Evolutionary conservation across 768 basidiomycete species (phyloP).

Genomic region (Lentinula lateritia): DNA sequence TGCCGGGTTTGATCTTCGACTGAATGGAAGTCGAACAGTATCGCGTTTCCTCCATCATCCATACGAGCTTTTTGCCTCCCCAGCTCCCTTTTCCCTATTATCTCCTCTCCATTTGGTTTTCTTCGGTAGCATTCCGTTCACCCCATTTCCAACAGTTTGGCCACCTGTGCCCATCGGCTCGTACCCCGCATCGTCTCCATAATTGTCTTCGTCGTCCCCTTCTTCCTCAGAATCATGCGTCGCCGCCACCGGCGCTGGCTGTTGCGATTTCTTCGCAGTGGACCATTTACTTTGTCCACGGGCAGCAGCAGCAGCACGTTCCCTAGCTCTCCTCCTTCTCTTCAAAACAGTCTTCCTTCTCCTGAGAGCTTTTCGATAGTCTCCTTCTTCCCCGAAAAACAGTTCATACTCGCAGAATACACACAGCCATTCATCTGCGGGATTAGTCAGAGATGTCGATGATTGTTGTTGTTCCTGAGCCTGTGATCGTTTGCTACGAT

Average conservation of each 20-base stretch:
- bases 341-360: conserved; percentile 64
- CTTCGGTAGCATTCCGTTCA: conserved; percentile 12
- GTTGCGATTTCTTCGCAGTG: not conserved
- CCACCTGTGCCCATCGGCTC: conserved; percentile 15
- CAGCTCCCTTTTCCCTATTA: conserved; percentile 15
- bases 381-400: conserved; percentile 80
- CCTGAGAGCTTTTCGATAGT: conserved; percentile 55
- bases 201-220: conserved; percentile 17
- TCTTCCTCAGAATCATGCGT: conserved; percentile 15
- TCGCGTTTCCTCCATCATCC: not conserved
- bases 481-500: conserved; percentile 7
- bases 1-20: not conserved
- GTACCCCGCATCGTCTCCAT: conserved; percentile 23
- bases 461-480: conserved; percentile 13
- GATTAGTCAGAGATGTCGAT: conserved; percentile 38
- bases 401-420: conserved; percentile 89
- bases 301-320: conserved; percentile 42
- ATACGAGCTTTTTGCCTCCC: conserved; percentile 9
- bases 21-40: not conserved
- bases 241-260: not conserved
- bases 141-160: conserved; percentile 8
- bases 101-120: conserved; percentile 16
- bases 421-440: conserved; percentile 90
- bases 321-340: conserved; percentile 53
- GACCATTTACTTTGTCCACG: conserved; percentile 13